Percentiles rank a stretch among this genome's conserved stretches.
Evolutionary conservation across 495 filamentous ascomycete genomes (phyloP).

Genomic region (Penicillium ucsense): DNA sequence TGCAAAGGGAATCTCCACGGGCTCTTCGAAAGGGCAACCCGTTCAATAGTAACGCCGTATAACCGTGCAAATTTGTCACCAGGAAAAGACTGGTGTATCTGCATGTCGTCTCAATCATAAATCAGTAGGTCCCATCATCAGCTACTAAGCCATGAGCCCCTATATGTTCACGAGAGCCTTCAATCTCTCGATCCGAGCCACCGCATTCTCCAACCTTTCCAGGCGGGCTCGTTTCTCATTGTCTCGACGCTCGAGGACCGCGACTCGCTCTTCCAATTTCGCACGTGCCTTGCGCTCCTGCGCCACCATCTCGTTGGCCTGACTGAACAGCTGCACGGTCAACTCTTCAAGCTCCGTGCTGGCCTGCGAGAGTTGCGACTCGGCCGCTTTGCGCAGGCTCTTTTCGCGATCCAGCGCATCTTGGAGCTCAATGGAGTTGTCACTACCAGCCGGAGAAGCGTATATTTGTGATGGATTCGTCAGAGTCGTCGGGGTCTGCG

Average conservation of each 20-base stretch:
- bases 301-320: slow-evolving; percentile 97
- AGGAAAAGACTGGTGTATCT: slow-evolving; percentile 1
- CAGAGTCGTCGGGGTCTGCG: slow-evolving; percentile 21
- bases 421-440: slow-evolving; percentile 49
- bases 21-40: too few species aligned
- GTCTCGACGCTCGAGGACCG: slow-evolving; percentile 59
- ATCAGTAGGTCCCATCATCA: slow-evolving; percentile 2
- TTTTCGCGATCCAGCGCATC: slow-evolving; percentile 64
- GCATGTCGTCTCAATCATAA: slow-evolving; percentile 16
- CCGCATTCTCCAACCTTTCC: slow-evolving; percentile 67
- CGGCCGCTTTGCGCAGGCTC: slow-evolving; percentile 60
- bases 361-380: slow-evolving; percentile 60
- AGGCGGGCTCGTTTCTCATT: slow-evolving; percentile 59
- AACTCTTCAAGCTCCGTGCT: slow-evolving; percentile 83
- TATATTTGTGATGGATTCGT: slow-evolving; percentile 9
- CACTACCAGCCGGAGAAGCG: slow-evolving; percentile 15
- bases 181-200: slow-evolving; percentile 66
- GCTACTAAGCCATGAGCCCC: neutral
- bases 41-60: too few species aligned
- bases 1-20: slow-evolving; percentile 5
- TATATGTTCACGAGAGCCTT: slow-evolving; percentile 54
- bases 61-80: neutral
- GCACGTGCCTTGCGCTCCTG: slow-evolving; percentile 72
- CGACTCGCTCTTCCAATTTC: slow-evolving; percentile 66
- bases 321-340: slow-evolving; percentile 73